phyloP scores from a whole-genome alignment of 768 basidiomycete species.

The Rhodotorula diobovata region DNA sequence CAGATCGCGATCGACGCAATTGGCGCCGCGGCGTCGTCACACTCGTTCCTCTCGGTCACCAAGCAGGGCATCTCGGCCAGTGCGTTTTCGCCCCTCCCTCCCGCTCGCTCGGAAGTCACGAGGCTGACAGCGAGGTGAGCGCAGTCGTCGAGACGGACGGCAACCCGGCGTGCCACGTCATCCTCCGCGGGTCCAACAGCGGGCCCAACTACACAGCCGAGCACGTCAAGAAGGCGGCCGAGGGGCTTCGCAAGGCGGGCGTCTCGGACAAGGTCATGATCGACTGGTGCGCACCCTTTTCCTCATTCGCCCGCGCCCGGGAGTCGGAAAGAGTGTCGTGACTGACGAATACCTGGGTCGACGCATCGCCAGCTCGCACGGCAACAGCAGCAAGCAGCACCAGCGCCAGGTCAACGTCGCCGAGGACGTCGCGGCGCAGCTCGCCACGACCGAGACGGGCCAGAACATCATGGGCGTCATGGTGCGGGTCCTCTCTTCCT shows the following conservation, averaged over 20 bases:
- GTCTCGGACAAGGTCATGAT: conserved; percentile 83
- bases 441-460: conserved; percentile 52
- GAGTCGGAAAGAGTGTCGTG: too few species aligned
- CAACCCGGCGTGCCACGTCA: conserved; percentile 86
- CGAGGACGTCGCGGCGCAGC: conserved; percentile 66
- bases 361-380: conserved; percentile 96
- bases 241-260: conserved; percentile 71
- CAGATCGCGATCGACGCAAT: conserved; percentile 88
- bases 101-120: too few species aligned
- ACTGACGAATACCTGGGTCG: conserved; percentile 43
- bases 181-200: conserved; percentile 79
- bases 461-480: conserved; percentile 81
- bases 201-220: conserved; percentile 85
- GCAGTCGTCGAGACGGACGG: conserved; percentile 86
- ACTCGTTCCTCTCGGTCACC: conserved; percentile 94
- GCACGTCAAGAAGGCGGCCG: conserved; percentile 68
- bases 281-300: conserved; percentile 34
- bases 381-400: conserved; percentile 90
- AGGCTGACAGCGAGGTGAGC: not conserved
- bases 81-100: conserved; percentile 1
- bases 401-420: conserved; percentile 81
- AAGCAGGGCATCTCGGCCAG: conserved; percentile 89
- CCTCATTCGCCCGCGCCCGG: not conserved
- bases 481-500: conserved; percentile 62
- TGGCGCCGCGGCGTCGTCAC: conserved; percentile 79